phyloP scores from a whole-genome alignment of 805 yeast genomes.

The Torulaspora delbrueckii region DNA sequence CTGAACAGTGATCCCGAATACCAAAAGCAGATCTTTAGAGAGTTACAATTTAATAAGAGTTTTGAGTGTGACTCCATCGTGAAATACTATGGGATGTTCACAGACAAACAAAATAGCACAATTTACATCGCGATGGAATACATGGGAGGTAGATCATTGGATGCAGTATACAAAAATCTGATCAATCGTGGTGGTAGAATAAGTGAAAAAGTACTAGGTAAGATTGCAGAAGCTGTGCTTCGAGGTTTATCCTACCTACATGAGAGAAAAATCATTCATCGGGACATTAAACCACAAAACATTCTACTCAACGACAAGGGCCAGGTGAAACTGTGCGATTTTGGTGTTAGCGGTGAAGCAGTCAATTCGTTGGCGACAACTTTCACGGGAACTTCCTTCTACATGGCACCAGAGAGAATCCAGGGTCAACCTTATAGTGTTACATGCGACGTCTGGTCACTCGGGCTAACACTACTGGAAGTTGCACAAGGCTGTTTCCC shows the following conservation, averaged over 20 bases:
- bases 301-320: constrained; percentile 73
- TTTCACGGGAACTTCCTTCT: constrained; percentile 94
- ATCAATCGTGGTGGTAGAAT: constrained; percentile 73
- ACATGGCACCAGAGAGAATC: constrained; percentile 98
- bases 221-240: constrained; percentile 80
- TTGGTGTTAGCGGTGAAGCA: constrained; percentile 96
- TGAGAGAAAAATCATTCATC: constrained; percentile 80
- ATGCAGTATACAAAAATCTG: constrained; percentile 81
- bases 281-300: constrained; percentile 96
- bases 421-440: constrained; percentile 94
- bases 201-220: constrained; percentile 89
- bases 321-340: constrained; percentile 88
- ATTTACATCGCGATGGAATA: constrained; percentile 96
- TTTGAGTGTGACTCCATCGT: constrained; percentile 85
- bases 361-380: constrained; percentile 94
- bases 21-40: constrained; percentile 86
- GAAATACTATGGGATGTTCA: constrained; percentile 86
- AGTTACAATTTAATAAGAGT: constrained; percentile 78
- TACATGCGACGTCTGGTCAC: constrained; percentile 94
- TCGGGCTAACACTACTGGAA: constrained; percentile 86
- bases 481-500: constrained; percentile 94
- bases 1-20: constrained; percentile 65
- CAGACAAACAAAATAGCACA: constrained; percentile 68
- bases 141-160: constrained; percentile 90
- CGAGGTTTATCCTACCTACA: constrained; percentile 84